These are phyloP conservation scores for Fusarium liriodendri DNA, from an alignment of 2,329 filamentous ascomycete genomes.

Conservation along the genomic window DNA sequence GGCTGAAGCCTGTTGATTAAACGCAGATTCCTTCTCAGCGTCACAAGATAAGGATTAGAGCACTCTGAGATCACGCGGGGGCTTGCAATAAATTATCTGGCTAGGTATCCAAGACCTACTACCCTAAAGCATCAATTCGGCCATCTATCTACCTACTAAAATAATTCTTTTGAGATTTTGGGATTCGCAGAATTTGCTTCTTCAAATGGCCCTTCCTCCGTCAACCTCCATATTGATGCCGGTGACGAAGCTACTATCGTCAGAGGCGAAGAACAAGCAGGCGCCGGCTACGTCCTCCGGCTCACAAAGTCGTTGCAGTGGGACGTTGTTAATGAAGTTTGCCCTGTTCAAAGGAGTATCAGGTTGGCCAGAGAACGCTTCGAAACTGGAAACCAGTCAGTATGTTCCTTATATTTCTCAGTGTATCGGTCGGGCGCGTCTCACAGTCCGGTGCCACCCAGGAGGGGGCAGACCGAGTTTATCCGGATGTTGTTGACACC, in stretches of 20 bases:
- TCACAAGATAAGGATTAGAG: neutral
- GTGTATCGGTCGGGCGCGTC: too few species aligned
- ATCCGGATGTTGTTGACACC: neutral
- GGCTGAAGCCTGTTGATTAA: too few species aligned
- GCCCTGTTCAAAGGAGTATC: neutral
- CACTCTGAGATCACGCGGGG: too few species aligned
- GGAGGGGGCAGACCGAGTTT: neutral
- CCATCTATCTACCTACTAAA: neutral
- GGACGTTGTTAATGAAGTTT: neutral
- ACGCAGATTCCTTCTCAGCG: too few species aligned
- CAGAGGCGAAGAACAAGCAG: neutral
- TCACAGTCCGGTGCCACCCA: neutral
- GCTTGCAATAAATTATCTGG: too few species aligned
- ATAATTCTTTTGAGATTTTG: neutral
- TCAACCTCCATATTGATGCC: neutral
- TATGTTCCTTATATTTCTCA: too few species aligned
- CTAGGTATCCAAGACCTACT: too few species aligned
- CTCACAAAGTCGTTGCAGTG: neutral
- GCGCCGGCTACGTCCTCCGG: neutral
- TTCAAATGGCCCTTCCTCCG: neutral
- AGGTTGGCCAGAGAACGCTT: neutral
- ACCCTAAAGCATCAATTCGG: neutral
- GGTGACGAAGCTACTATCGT: neutral
- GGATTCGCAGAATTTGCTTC: too few species aligned
- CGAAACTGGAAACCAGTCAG: neutral